Base-by-base conservation (phyloP, 2,329 filamentous ascomycete species). In the Verticillium nubilum region DNA sequence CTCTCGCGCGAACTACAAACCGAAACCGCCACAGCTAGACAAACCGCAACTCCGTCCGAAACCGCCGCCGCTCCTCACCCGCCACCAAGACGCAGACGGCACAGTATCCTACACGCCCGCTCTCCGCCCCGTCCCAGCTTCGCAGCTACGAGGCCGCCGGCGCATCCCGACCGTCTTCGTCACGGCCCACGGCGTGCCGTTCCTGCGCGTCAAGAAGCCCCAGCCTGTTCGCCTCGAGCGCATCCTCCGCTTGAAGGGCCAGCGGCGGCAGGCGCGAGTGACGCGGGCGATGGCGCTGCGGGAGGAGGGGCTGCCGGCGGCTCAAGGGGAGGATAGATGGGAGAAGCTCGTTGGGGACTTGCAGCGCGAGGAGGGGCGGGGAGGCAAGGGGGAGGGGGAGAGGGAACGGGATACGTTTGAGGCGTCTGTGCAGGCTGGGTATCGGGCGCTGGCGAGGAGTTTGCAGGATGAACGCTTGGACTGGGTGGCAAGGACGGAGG, bases 191-290 rank as follows among this genome's bases (percentile, higher is more conserved):
- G 79, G 78, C 27, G 72, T 86, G 26, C 84, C 88, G 0, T 88
- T 92, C 67, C 70, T 94, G 28, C 84, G 90, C 35, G 72, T 88
- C 52, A 80, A 76, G 62, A 90, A 89, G 70, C 86, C 86, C 4
- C 87, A 92, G 70, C 81, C 87, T 2, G 68, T 27, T 25, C 15
- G 19, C 5, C 52, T 53, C 5, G 52, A 29, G 25, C 15, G 52
- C 15, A 12, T n/a, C 12, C 25, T 93, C 2, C 74, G 78, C 10
- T 74, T 82, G 56, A 84, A 83, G 66, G 70, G 81, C 19, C 61
- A 68, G 4, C 69, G 73, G 42, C 79, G 80, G n/a, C 72, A 78
- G 52, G 68, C 69, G 52, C 73, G 78, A 17, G 70, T 81, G 54
- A 67, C 67, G 17, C 66, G 77, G 1, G 62, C 76, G 9, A 66